Evolutionary conservation across 2,329 filamentous ascomycete genomes (phyloP).

Genomic region (Fusarium sambucinum): DNA sequence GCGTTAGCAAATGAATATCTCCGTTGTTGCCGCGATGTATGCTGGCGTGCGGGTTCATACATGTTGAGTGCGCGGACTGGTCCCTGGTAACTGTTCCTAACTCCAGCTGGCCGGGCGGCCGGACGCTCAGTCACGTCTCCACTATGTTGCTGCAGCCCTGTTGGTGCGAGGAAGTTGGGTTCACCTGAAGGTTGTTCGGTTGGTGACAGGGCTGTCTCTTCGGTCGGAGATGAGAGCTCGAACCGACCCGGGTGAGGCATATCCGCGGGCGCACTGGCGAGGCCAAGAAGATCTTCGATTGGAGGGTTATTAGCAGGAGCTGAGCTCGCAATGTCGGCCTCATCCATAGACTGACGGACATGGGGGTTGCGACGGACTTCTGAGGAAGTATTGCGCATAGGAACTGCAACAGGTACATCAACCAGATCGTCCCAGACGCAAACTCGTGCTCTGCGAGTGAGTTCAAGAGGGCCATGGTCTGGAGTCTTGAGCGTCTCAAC

Average conservation of each 20-base stretch:
- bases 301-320: constrained; percentile 50
- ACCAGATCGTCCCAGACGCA: constrained; percentile 99
- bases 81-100: constrained; percentile 57
- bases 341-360: constrained; percentile 69
- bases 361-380: constrained; percentile 79
- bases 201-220: constrained; percentile 56
- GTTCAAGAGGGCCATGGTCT: constrained; percentile 92
- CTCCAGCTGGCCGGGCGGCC: constrained; percentile 32
- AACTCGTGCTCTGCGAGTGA: constrained; percentile 89
- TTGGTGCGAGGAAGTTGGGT: constrained; percentile 35
- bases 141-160: constrained; percentile 32
- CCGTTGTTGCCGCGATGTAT: constrained; percentile 58
- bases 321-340: constrained; percentile 83
- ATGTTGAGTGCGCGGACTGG: constrained; percentile 58
- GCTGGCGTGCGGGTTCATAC: constrained; percentile 59
- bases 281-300: constrained; percentile 76
- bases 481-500: constrained; percentile 94
- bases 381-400: constrained; percentile 85
- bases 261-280: constrained; percentile 71
- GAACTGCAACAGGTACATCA: constrained; percentile 93
- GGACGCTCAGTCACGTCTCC: constrained; percentile 42
- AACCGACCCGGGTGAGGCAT: constrained; percentile 82
- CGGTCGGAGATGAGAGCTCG: constrained; percentile 68
- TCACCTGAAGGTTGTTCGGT: constrained; percentile 49
- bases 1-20: constrained; percentile 67